Evolutionary conservation across 169 alveolate species (phyloP), one percentile per base, ranked within the genome.

Genomic region (Cyclospora cayetanensis): DNA sequence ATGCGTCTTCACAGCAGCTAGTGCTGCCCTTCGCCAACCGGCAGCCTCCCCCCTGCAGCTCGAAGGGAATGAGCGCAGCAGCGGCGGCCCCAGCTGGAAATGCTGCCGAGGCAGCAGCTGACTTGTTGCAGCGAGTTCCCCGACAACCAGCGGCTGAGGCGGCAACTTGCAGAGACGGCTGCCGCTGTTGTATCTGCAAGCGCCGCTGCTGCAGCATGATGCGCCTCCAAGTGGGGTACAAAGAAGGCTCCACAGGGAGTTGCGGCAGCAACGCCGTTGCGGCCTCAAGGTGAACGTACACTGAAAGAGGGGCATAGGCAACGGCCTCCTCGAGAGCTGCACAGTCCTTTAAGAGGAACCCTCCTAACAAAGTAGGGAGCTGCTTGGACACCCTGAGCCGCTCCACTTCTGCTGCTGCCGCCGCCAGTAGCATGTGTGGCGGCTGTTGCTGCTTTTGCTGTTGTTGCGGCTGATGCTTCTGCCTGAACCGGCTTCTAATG

Each of bases 1-100:
- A 85, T 1, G 96, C 96, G 72, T 94, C 96, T 55, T 94, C 96
- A 82, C 96, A 94, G 50, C 72, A 74, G 70, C 43, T 37, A 43
- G 35, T 60, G 65, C 66, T 25, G 42, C 91, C 76, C 83, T 84
- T 84, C 22, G 91, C 29, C 25, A 84, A 20, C 9, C 91, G 74
- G 50, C 91, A 84, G 82, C 84, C 91, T 29, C 91, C 91, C 18
- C 65, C 60, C 4, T 46, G 37, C 29, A 84, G 83, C 4, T 27
- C 31, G 76, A 84, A 84, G 15, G 85, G 65, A 31, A n/a, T 60
- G 22, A 37, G 34, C 20, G 65, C 34, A 74, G 63, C 63, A 25
- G 39, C 22, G 76, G 11, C 12, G 7, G 76, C 20, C 31, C 12
- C 76, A 7, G 76, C 35, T 63, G 76, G 31, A 20, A 27, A 12